Conservation (phyloP, 2,329 filamentous ascomycete genomes). For the Pyrenophora teres region DNA sequence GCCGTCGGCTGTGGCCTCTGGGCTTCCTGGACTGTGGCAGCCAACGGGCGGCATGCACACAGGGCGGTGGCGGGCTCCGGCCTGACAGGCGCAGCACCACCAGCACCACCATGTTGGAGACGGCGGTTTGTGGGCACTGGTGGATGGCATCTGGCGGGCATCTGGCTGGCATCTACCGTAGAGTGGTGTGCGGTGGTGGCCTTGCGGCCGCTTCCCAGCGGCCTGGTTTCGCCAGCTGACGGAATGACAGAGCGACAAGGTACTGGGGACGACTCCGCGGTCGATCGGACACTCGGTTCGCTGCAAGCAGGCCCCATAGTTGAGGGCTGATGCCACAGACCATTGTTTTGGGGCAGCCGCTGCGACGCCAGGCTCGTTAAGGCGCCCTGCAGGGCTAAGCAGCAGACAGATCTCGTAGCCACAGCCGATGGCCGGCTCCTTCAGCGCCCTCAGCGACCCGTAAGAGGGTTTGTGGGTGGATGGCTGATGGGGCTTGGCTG, state of each 20-base stretch:
- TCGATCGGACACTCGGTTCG: slow-evolving; percentile 32
- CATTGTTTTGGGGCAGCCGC: slow-evolving; percentile 33
- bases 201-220: slow-evolving; percentile 33
- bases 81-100: slow-evolving; percentile 36
- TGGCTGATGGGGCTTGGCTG: no score
- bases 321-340: slow-evolving; percentile 28
- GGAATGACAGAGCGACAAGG: slow-evolving; percentile 27
- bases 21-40: background rate
- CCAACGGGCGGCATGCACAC: slow-evolving; percentile 10
- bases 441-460: slow-evolving; percentile 14
- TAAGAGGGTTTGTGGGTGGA: no score
- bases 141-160: no score
- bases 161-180: no score
- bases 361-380: slow-evolving; percentile 25
- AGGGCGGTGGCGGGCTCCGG: slow-evolving; percentile 32
- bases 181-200: slow-evolving; percentile 12
- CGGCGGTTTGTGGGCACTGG: no score
- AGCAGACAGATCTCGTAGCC: slow-evolving; percentile 33
- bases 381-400: slow-evolving; percentile 15
- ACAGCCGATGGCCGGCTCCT: slow-evolving; percentile 28
- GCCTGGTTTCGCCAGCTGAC: slow-evolving; percentile 33
- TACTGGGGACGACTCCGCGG: slow-evolving; percentile 32
- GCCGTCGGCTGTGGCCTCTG: slow-evolving; percentile 9
- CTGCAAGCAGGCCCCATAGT: slow-evolving; percentile 25
- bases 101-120: background rate